A percentile compares a stretch with the other conserved stretches of the same genome.
Conservation (phyloP, 768 basidiomycete species). For the Pulveroboletus ravenelii region DNA sequence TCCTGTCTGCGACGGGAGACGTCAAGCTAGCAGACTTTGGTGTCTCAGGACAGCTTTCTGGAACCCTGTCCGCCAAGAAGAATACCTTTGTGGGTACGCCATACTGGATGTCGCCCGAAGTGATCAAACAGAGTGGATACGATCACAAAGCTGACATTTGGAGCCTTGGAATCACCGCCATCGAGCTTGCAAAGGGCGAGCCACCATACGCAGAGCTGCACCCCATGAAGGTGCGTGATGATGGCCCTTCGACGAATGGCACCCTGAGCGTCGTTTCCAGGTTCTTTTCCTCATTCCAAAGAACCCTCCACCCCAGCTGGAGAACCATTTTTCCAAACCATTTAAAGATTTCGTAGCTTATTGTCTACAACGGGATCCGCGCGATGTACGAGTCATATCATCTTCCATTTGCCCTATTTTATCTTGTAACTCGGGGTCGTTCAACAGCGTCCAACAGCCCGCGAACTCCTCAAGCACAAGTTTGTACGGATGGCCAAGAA, state of each 20-base stretch:
- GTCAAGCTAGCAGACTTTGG: constrained; percentile 99
- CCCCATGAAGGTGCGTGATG: constrained; percentile 85
- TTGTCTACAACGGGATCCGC: constrained; percentile 92
- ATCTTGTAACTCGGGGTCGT: constrained; percentile 14
- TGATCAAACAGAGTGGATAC: constrained; percentile 99
- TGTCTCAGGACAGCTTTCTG: constrained; percentile 94
- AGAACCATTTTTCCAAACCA: constrained; percentile 85
- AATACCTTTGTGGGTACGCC: constrained; percentile 98
- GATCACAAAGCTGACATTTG: constrained; percentile 99
- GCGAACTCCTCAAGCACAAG: constrained; percentile 92
- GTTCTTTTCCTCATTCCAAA: constrained; percentile 98
- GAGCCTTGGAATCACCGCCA: constrained; percentile 96
- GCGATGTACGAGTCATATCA: constrained; percentile 54
- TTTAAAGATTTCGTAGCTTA: constrained; percentile 93
- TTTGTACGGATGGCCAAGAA: constrained; percentile 95
- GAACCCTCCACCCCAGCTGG: constrained; percentile 89
- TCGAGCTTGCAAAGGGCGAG: constrained; percentile 95
- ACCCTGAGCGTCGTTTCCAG: constrained; percentile 34
- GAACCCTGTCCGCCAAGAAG: constrained; percentile 90
- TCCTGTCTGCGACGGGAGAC: constrained; percentile 86
- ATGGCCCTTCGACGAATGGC: neutral
- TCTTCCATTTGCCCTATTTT: neutral
- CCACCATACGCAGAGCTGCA: constrained; percentile 98
- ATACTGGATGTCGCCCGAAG: constrained; percentile 99
- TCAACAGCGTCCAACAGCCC: constrained; percentile 83